These are phyloP conservation scores for Ormosia semicastrata DNA, from an alignment of 306 rosid genomes.

Conservation along the genomic window DNA sequence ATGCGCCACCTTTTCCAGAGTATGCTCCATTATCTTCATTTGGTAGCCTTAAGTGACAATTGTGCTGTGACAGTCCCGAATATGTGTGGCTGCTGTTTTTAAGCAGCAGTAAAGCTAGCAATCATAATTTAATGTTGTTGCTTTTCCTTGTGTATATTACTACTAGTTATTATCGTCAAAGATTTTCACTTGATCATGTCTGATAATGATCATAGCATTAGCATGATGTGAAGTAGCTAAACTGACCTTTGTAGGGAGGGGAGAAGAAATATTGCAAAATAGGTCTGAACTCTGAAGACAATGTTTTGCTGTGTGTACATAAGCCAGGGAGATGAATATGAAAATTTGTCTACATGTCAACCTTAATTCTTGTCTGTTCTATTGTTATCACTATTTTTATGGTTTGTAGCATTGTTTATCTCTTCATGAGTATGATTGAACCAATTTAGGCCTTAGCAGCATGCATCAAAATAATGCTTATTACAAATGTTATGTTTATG, in stretches of 20 bases:
- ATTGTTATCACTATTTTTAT: not conserved
- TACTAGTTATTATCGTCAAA: not conserved
- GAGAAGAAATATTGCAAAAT: not conserved
- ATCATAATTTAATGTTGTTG: not conserved
- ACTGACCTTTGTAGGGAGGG: not conserved
- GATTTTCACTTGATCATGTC: not conserved
- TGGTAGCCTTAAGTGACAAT: conserved; percentile 13
- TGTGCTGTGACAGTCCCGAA: conserved; percentile 11
- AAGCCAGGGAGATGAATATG: not conserved
- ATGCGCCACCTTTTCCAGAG: conserved; percentile 91
- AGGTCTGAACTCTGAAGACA: not conserved
- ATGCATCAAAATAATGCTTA: not conserved
- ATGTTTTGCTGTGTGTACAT: not conserved
- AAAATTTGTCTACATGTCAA: not conserved
- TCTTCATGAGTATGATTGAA: not conserved
- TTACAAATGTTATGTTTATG: not conserved
- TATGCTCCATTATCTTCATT: conserved; percentile 43
- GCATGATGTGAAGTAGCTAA: conserved; percentile 14
- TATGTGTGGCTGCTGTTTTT: conserved; percentile 15
- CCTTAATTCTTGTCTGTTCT: not conserved
- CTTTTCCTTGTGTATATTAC: not conserved
- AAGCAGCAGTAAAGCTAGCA: not conserved
- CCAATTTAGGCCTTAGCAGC: not conserved
- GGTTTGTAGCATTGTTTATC: not conserved
- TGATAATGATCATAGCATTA: conserved; percentile 1